Evolutionary conservation across 192 early-diverging fungal species (phyloP).

Genomic region (Linnemannia schmuckeri): DNA sequence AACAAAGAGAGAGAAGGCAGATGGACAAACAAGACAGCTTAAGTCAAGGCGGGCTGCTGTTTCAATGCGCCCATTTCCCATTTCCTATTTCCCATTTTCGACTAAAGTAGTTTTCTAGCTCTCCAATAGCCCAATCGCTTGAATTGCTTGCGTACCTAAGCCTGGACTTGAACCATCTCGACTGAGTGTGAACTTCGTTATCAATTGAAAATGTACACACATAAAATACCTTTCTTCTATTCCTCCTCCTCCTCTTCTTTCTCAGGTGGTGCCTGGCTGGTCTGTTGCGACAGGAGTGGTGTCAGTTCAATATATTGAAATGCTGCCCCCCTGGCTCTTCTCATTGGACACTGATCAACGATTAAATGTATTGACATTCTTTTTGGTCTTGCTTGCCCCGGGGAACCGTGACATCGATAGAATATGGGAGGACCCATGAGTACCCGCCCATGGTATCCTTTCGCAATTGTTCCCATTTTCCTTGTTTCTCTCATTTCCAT

Average conservation of each 20-base stretch:
- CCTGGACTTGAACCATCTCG: background rate
- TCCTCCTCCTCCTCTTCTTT: background rate
- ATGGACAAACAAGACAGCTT: background rate
- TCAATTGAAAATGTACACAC: background rate
- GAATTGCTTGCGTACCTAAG: background rate
- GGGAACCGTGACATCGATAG: background rate
- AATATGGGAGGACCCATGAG: background rate
- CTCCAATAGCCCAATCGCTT: background rate
- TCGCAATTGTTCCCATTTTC: background rate
- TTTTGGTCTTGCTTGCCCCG: background rate
- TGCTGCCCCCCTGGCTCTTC: too few relatives aligned
- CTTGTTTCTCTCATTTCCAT: background rate
- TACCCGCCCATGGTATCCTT: background rate
- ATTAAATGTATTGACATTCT: too few relatives aligned
- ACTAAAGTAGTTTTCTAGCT: background rate
- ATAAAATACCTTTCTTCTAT: background rate
- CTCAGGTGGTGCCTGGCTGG: background rate
- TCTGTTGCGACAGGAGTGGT: background rate
- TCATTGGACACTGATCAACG: too few relatives aligned
- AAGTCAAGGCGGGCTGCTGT: background rate
- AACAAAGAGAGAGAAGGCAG: background rate
- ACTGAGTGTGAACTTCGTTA: constrained; percentile 7
- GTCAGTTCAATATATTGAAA: background rate
- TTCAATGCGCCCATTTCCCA: background rate
- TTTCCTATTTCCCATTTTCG: background rate